A percentile compares a stretch with the other conserved stretches of the same genome.
These are phyloP conservation scores for Phytophthora pseudosyringae DNA, from an alignment of 352 stramenopile species.

Conservation along the genomic window DNA sequence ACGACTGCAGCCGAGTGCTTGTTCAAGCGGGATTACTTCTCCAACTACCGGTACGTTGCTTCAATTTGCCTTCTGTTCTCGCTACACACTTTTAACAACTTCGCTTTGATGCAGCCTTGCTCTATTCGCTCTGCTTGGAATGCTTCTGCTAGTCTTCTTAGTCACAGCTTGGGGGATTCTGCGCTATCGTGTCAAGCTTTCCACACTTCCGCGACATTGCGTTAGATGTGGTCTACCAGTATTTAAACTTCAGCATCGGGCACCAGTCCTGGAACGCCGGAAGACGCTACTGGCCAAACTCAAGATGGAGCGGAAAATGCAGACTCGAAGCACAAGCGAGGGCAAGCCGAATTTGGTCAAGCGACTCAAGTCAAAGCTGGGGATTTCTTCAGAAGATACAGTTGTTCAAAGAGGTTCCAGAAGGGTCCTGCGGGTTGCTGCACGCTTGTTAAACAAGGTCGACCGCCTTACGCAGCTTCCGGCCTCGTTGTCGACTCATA, in stretches of 20 bases:
- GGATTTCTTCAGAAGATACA: conserved; percentile 8
- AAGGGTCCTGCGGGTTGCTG: conserved; percentile 20
- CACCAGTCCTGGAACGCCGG: conserved; percentile 40
- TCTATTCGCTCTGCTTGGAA: conserved; percentile 44
- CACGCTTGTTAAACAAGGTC: conserved; percentile 28
- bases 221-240: conserved; percentile 65
- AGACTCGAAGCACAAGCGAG: not conserved
- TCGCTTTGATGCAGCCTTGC: conserved; percentile 38
- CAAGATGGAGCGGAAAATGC: conserved; percentile 44
- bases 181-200: conserved; percentile 62
- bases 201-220: conserved; percentile 62
- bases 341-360: conserved; percentile 28
- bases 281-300: conserved; percentile 52
- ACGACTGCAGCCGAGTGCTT: conserved; percentile 74
- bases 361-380: conserved; percentile 37
- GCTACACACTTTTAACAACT: not conserved
- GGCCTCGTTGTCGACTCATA: conserved; percentile 52
- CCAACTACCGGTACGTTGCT: conserved; percentile 51
- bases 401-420: conserved; percentile 18
- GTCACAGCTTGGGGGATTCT: conserved; percentile 59
- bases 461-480: conserved; percentile 45
- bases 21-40: conserved; percentile 68
- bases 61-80: not conserved
- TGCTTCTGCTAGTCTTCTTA: conserved; percentile 44
- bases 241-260: conserved; percentile 45